Evolutionary conservation across 179 eudicot species (phyloP).

Genomic region (Actinidia chinensis): DNA sequence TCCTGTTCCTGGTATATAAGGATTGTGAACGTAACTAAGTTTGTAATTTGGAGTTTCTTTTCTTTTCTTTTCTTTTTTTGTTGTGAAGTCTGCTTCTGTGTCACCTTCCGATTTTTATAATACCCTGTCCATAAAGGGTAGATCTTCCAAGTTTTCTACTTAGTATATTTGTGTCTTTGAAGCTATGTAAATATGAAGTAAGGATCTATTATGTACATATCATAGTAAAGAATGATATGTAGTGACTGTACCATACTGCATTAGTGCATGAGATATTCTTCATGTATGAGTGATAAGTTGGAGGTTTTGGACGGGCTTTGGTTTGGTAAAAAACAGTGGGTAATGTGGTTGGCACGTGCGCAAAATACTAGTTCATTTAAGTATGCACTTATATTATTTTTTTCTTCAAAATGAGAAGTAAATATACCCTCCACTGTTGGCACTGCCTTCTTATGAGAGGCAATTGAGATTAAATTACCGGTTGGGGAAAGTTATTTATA

Average conservation of each 20-base stretch:
- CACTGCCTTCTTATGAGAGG: constrained; percentile 90
- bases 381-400: too few species aligned
- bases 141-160: not conserved
- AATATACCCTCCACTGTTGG: constrained; percentile 75
- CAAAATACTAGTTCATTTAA: too few species aligned
- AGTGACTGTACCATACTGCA: too few species aligned
- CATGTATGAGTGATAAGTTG: too few species aligned
- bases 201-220: not conserved
- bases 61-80: too few species aligned
- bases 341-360: too few species aligned
- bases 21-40: not conserved
- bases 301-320: too few species aligned
- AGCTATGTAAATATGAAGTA: not conserved
- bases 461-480: constrained; percentile 89
- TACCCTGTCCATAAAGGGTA: not conserved
- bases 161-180: not conserved
- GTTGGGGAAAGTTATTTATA: constrained; percentile 68
- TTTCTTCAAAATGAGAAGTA: too few species aligned
- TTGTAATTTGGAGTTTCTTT: not conserved
- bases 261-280: too few species aligned
- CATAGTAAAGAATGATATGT: too few species aligned
- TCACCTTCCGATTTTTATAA: not conserved
- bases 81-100: not conserved
- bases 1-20: not conserved
- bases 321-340: too few species aligned